Percentiles rank a stretch among this genome's conserved stretches.
Conservation (phyloP, 2,329 filamentous ascomycete genomes). For the Ophiosphaerella korrae region DNA sequence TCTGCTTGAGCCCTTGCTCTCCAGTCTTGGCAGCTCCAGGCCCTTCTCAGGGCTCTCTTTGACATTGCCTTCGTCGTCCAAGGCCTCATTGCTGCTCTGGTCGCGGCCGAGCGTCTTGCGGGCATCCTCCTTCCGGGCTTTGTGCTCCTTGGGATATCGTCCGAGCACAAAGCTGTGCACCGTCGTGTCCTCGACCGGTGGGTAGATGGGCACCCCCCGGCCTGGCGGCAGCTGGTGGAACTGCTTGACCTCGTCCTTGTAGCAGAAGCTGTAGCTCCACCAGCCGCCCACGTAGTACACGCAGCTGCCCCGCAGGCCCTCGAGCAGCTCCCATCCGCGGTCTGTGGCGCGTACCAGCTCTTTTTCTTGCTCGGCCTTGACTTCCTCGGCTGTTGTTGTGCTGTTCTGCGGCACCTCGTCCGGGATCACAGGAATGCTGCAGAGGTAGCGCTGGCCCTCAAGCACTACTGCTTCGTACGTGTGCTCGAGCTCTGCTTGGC, state of each 20-base stretch:
- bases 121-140: slow-evolving; percentile 21
- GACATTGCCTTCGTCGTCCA: slow-evolving; percentile 37
- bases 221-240: slow-evolving; percentile 81
- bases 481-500: slow-evolving; percentile 37
- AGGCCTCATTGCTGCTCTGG: slow-evolving; percentile 34
- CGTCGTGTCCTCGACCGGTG: slow-evolving; percentile 76
- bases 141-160: slow-evolving; percentile 51
- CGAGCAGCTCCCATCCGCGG: slow-evolving; percentile 79
- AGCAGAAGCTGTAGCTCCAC: slow-evolving; percentile 97
- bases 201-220: slow-evolving; percentile 68
- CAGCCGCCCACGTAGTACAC: slow-evolving; percentile 85
- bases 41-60: slow-evolving; percentile 30
- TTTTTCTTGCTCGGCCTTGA: slow-evolving; percentile 75
- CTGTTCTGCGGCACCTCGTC: slow-evolving; percentile 59
- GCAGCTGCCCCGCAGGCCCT: slow-evolving; percentile 77
- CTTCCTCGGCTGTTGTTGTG: slow-evolving; percentile 69
- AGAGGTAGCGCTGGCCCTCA: slow-evolving; percentile 75
- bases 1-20: slow-evolving; percentile 80
- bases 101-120: slow-evolving; percentile 39
- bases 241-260: slow-evolving; percentile 83
- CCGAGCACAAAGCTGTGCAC: slow-evolving; percentile 81
- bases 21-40: slow-evolving; percentile 65
- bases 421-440: slow-evolving; percentile 75
- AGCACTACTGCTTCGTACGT: slow-evolving; percentile 77
- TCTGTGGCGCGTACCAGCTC: slow-evolving; percentile 78